A percentile compares a stretch with the other conserved stretches of the same genome.
Evolutionary conservation across 352 stramenopile species (phyloP).

Genomic region (Phytopythium kandeliae): DNA sequence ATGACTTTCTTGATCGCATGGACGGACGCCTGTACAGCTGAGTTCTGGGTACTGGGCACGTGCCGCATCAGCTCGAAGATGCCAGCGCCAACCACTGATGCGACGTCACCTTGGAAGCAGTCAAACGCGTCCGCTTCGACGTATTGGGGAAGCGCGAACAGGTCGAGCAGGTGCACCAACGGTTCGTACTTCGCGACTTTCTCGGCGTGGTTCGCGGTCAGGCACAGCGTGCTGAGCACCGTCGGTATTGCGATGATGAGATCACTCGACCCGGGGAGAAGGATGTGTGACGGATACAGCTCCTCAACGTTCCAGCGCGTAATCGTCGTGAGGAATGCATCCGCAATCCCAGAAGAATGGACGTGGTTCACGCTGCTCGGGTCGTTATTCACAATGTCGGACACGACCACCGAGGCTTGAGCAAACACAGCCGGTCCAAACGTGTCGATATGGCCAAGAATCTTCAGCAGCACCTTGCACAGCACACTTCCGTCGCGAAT

Average conservation of each 20-base stretch:
- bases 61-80: slow-evolving; percentile 97
- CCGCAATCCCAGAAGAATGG: slow-evolving; percentile 89
- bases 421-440: slow-evolving; percentile 94
- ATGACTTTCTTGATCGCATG: slow-evolving; percentile 89
- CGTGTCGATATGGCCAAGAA: slow-evolving; percentile 86
- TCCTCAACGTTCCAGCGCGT: slow-evolving; percentile 70
- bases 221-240: slow-evolving; percentile 89
- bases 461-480: slow-evolving; percentile 82
- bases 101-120: slow-evolving; percentile 91
- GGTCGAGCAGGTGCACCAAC: slow-evolving; percentile 86
- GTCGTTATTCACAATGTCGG: slow-evolving; percentile 97
- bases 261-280: slow-evolving; percentile 86
- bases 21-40: slow-evolving; percentile 85
- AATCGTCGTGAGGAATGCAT: slow-evolving; percentile 91
- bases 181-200: slow-evolving; percentile 89
- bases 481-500: slow-evolving; percentile 86
- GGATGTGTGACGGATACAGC: slow-evolving; percentile 36
- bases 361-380: slow-evolving; percentile 94
- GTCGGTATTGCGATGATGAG: slow-evolving; percentile 94
- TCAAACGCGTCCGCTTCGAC: slow-evolving; percentile 73
- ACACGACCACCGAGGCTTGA: slow-evolving; percentile 89
- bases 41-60: slow-evolving; percentile 82
- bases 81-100: slow-evolving; percentile 89
- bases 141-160: slow-evolving; percentile 90
- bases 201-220: slow-evolving; percentile 91